phyloP scores from a whole-genome alignment of 352 stramenopile genomes.

The Plasmopara muralis region DNA sequence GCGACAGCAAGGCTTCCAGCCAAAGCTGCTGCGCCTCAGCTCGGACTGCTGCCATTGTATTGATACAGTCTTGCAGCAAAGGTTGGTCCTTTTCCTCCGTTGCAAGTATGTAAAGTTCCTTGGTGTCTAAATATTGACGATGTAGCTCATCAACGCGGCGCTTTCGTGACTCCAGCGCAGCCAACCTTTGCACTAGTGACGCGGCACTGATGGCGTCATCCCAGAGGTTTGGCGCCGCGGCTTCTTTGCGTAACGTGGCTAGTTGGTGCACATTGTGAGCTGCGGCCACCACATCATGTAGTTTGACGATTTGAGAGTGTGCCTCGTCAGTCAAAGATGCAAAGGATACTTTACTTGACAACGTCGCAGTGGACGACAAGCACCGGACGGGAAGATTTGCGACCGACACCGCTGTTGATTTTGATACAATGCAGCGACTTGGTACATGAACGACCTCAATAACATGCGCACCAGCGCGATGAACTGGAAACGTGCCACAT shows the following conservation, averaged over 20 bases:
- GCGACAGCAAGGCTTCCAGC: constrained; percentile 52
- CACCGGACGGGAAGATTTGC: constrained; percentile 1
- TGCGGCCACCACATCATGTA: constrained; percentile 42
- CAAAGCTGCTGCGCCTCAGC: constrained; percentile 45
- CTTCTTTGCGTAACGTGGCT: constrained; percentile 33
- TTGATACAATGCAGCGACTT: not conserved
- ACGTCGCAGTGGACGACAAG: constrained; percentile 17
- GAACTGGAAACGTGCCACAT: not conserved
- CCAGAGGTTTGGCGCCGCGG: constrained; percentile 47
- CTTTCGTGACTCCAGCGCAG: constrained; percentile 43
- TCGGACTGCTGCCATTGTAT: constrained; percentile 30
- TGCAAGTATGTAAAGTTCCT: constrained; percentile 51
- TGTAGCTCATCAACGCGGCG: constrained; percentile 32
- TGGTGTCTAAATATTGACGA: constrained; percentile 49
- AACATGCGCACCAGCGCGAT: not conserved
- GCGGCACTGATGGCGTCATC: constrained; percentile 50
- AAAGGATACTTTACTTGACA: constrained; percentile 38
- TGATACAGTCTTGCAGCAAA: constrained; percentile 45
- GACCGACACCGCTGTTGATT: not conserved
- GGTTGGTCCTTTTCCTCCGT: constrained; percentile 52
- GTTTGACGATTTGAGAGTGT: constrained; percentile 33
- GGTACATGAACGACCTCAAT: not conserved
- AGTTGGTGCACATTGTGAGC: constrained; percentile 38
- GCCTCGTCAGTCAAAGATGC: constrained; percentile 26
- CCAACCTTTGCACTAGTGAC: constrained; percentile 52